phyloP scores from a whole-genome alignment of 2,329 filamentous ascomycete genomes.

The Macrophomina tecta region DNA sequence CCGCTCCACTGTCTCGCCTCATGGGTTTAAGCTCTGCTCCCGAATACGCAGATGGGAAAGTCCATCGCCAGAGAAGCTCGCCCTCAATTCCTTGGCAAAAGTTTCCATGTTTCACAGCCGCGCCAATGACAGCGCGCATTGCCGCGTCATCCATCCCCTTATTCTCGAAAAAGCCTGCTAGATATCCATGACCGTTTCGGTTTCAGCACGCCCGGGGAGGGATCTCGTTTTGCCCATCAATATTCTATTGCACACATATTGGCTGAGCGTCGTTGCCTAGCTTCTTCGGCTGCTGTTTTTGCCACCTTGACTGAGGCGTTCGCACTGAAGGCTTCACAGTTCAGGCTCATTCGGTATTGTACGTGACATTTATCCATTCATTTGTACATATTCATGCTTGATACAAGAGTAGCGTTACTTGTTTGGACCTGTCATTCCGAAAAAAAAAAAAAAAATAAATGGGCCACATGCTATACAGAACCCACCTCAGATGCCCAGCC shows the following conservation, averaged over 20 bases:
- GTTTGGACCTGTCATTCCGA: neutral
- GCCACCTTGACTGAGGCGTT: neutral
- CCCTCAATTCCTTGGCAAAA: neutral
- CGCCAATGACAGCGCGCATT: neutral
- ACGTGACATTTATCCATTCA: neutral
- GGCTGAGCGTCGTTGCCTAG: neutral
- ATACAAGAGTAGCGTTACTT: neutral
- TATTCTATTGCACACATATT: neutral
- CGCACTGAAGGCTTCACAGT: neutral
- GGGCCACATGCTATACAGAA: neutral
- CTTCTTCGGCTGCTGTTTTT: neutral
- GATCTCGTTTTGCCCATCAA: neutral
- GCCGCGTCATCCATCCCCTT: neutral
- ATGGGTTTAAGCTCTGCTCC: neutral
- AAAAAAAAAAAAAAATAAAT: neutral
- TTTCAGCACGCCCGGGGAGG: neutral
- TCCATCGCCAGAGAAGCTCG: neutral
- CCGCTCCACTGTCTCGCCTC: neutral
- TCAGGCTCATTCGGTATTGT: too few relatives aligned
- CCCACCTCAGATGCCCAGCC: neutral
- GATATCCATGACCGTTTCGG: neutral
- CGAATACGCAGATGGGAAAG: neutral
- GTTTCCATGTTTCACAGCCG: neutral
- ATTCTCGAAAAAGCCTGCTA: neutral
- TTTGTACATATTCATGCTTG: neutral